Percentiles rank a stretch among this genome's conserved stretches.
Evolutionary conservation across 2,329 filamentous ascomycete genomes (phyloP).

Genomic region (Botrytis byssoidea): DNA sequence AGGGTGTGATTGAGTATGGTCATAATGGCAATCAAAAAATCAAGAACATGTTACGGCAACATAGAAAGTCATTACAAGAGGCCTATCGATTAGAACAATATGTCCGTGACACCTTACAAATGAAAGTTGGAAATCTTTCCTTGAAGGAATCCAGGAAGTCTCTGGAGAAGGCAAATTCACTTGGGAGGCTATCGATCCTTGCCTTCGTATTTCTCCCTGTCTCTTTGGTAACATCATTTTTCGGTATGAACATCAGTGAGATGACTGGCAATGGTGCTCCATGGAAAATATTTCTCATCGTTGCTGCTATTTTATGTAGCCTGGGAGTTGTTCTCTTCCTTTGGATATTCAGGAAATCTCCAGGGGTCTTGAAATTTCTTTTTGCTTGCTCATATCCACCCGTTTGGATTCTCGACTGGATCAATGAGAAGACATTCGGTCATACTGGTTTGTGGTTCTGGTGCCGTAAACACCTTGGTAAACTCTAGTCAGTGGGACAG

Average conservation of each 20-base stretch:
- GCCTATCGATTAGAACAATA: not conserved
- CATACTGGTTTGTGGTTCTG: not conserved
- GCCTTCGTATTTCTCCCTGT: not conserved
- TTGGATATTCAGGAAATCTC: not conserved
- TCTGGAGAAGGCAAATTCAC: not conserved
- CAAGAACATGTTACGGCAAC: too few relatives aligned
- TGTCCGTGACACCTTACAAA: not conserved
- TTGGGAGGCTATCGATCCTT: not conserved
- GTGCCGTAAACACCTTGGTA: not conserved
- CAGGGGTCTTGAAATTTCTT: not conserved
- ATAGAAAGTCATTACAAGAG: not conserved
- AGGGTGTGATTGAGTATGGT: not conserved
- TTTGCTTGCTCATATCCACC: not conserved
- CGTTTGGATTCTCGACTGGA: not conserved
- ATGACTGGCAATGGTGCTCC: not conserved
- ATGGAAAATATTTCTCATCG: not conserved
- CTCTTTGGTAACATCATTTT: not conserved
- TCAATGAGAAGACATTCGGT: not conserved
- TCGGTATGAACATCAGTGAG: slow-evolving; percentile 3
- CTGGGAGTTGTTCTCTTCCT: not conserved
- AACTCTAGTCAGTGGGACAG: not conserved
- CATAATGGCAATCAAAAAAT: not conserved
- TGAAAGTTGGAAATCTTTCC: not conserved
- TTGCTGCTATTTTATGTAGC: not conserved
- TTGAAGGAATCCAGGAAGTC: not conserved